Evolutionary conservation across 805 yeast species (phyloP).

Genomic region (Candida ficus): DNA sequence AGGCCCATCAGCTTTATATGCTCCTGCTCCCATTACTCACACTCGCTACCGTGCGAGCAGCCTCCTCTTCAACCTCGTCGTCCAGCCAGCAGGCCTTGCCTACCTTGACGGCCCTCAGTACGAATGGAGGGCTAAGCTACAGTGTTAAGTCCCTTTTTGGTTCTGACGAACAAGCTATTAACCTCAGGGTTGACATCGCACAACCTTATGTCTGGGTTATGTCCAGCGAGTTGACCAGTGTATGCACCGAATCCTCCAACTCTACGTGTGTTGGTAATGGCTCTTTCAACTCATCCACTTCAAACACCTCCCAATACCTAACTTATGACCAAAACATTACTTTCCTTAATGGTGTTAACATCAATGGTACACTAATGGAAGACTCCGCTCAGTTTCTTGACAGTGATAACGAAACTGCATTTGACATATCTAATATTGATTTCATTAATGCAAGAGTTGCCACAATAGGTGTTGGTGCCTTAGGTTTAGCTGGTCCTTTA

Average conservation of each 20-base stretch:
- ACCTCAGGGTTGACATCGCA: slow-evolving; percentile 31
- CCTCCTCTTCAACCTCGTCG: too few relatives aligned
- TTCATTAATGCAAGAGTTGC: slow-evolving; percentile 37
- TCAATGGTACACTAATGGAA: slow-evolving; percentile 17
- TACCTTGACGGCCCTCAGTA: neutral
- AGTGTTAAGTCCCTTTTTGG: slow-evolving; percentile 31
- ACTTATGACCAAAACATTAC: neutral
- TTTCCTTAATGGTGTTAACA: slow-evolving; percentile 13
- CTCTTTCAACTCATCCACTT: slow-evolving; percentile 6
- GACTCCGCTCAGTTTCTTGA: slow-evolving; percentile 10
- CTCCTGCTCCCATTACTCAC: too few relatives aligned
- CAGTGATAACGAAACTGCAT: slow-evolving; percentile 2
- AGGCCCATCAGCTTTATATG: too few relatives aligned
- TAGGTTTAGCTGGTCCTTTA: slow-evolving; percentile 39
- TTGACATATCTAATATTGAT: slow-evolving; percentile 22
- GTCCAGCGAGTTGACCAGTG: neutral
- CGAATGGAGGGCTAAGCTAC: slow-evolving; percentile 15
- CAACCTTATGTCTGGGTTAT: slow-evolving; percentile 36
- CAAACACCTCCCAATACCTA: slow-evolving; percentile 3
- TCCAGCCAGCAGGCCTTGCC: slow-evolving; percentile 4
- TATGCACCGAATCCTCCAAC: neutral
- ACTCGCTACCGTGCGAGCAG: too few relatives aligned
- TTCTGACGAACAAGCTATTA: slow-evolving; percentile 25
- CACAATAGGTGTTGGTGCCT: slow-evolving; percentile 34
- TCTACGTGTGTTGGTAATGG: slow-evolving; percentile 15